Evolutionary conservation across 2,329 filamentous ascomycete species (phyloP), one percentile per base, ranked within the genome.

Genomic region (Arthrobotrys sphaeroides): DNA sequence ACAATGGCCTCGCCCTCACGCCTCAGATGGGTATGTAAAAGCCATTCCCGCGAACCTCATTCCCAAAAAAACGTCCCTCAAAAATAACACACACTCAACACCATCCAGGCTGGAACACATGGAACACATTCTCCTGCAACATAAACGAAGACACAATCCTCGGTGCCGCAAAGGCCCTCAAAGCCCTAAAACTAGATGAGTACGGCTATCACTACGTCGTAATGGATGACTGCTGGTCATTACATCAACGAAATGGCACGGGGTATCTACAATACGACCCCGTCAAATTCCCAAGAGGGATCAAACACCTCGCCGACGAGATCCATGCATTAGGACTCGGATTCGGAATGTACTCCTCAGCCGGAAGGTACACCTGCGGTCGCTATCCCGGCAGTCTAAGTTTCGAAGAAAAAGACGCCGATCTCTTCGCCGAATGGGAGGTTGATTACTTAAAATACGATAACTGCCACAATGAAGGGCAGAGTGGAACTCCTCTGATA

Each of bases 271-370:
- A 85, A 5, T 83, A 85, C 0, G 85, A 88, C 77, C 80, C 81
- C 0, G 79, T 77, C 1, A 87, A 85, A 68, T 90, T 90, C 70
- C 88, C 89, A 0, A 82, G 84, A 13, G 89, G 89, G 0, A 88
- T 90, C 73, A 83, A 83, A 10, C 84, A 85, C 0, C 80, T 86
- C 0, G 87, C 87, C 0, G 81, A 86, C 22, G 79, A 86, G 69
- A 84, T 90, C 20, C 88, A 90, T 74, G 81, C 79, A 1, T 78
- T 88, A 75, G 87, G 87, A 2, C 79, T 90, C 45, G 90, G 90
- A 79, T 82, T 89, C 10, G 89, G 89, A 0, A 89, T 91, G 70
- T 90, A 90, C 78, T 86, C 86, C 77, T 86, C 85, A 79, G 86
- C 86, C 0, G 86, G 86, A 45, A 83, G 81, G 55, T 79, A 79